Percentiles rank a stretch among this genome's conserved stretches.
phyloP scores from a whole-genome alignment of 23 red algal genomes.

The Gracilaria vermiculophylla region DNA sequence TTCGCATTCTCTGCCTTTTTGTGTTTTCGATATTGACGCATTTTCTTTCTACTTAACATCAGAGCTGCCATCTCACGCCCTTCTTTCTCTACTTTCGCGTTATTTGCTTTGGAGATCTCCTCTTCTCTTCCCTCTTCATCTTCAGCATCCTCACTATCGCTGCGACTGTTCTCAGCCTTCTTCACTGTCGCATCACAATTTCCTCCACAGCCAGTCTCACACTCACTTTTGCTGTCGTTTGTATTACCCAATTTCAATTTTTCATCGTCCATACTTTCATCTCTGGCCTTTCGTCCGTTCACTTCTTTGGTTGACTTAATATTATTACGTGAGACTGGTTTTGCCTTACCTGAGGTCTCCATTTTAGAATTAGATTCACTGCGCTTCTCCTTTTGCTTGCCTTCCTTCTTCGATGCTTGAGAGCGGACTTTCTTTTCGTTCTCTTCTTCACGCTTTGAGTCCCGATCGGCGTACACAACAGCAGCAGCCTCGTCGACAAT shows the following conservation, averaged over 20 bases:
- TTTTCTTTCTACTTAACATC: conserved; percentile 63
- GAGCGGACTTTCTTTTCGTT: neutral
- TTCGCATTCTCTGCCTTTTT: conserved; percentile 38
- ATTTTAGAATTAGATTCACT: neutral
- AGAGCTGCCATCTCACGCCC: conserved; percentile 42
- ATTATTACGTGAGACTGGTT: neutral
- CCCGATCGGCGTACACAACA: conserved; percentile 40
- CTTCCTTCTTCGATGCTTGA: neutral
- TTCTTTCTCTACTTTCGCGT: conserved; percentile 43
- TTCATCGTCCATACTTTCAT: neutral
- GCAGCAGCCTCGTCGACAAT: conserved; percentile 73
- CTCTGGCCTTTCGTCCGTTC: neutral
- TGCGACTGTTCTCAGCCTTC: neutral
- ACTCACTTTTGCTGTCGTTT: neutral
- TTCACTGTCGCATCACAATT: neutral
- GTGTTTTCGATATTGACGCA: conserved; percentile 29
- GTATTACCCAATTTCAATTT: neutral
- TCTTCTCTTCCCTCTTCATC: conserved; percentile 73
- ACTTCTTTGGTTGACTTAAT: neutral
- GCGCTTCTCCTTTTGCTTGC: neutral
- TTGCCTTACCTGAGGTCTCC: neutral
- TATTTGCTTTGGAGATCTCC: neutral
- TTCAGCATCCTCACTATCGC: conserved; percentile 61
- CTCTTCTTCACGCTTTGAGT: neutral
- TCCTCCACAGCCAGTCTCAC: neutral